Percentiles rank a stretch among this genome's conserved stretches.
Conservation (phyloP, 2,329 filamentous ascomycete species). For the Diaporthe sp. region DNA sequence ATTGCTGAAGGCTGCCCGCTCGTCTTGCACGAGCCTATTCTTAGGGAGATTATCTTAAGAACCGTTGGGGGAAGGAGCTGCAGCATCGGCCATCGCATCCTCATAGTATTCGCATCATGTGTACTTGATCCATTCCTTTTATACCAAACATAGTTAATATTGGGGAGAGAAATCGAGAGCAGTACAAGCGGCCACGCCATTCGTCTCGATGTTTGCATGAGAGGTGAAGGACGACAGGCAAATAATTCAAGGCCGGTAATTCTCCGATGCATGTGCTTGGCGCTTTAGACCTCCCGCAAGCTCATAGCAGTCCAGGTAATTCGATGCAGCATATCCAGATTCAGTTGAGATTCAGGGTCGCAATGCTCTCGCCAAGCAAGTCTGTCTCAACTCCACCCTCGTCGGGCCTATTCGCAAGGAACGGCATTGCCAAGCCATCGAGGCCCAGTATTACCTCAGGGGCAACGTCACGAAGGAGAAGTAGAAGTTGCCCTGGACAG, state of each 20-base stretch:
- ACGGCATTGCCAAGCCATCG: not conserved
- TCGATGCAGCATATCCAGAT: not conserved
- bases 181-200: not conserved
- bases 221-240: too few species aligned
- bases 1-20: not conserved
- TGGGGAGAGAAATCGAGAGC: not conserved
- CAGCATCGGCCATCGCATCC: too few species aligned
- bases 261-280: not conserved
- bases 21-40: not conserved
- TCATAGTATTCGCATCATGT: not conserved
- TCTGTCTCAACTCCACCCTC: not conserved
- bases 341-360: not conserved
- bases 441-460: constrained; percentile 4
- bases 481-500: not conserved
- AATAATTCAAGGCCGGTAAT: not conserved
- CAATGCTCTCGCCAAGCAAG: constrained; percentile 11
- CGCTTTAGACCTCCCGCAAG: not conserved
- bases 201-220: too few species aligned
- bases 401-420: constrained; percentile 10
- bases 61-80: not conserved
- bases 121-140: too few species aligned
- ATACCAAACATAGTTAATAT: not conserved
- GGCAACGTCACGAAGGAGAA: not conserved
- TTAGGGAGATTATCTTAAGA: too few species aligned
- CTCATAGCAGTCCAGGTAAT: not conserved